These are phyloP conservation scores for Venturia pyrina DNA, from an alignment of 2,329 filamentous ascomycete species.

Conservation along the genomic window DNA sequence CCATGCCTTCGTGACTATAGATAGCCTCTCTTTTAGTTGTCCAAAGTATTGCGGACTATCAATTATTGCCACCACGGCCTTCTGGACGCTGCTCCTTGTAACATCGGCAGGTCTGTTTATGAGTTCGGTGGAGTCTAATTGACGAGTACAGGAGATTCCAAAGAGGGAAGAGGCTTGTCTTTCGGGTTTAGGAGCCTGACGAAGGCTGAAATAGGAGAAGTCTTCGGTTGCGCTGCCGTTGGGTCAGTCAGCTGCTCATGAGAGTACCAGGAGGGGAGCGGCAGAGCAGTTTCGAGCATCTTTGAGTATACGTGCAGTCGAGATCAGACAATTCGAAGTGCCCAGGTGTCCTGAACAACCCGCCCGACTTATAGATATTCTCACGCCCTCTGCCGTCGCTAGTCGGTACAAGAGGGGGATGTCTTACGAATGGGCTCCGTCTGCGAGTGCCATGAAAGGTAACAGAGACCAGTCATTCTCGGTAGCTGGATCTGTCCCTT, in stretches of 20 bases:
- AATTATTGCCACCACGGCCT: conserved; percentile 91
- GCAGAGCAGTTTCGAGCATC: neutral
- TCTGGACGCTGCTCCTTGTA: conserved; percentile 94
- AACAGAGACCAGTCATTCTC: conserved; percentile 82
- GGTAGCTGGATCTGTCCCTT: conserved; percentile 65
- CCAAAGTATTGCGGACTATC: conserved; percentile 86
- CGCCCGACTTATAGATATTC: neutral
- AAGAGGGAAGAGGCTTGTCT: conserved; percentile 72
- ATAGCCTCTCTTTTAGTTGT: conserved; percentile 78
- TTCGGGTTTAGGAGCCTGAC: conserved; percentile 39
- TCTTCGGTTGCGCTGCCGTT: conserved; percentile 57
- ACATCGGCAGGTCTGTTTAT: conserved; percentile 76
- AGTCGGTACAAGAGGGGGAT: neutral
- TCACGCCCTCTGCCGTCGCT: neutral
- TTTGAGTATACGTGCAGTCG: no score
- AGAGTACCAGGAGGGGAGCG: neutral
- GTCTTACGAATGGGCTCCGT: conserved; percentile 84
- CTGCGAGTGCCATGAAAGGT: conserved; percentile 93
- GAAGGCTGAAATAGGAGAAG: conserved; percentile 95
- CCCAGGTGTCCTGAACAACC: neutral
- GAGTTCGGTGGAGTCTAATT: conserved; percentile 71
- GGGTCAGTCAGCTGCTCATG: neutral
- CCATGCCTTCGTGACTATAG: conserved; percentile 89
- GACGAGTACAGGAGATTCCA: conserved; percentile 88
- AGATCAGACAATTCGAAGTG: neutral